Percentiles rank a stretch among this genome's conserved stretches.
phyloP scores from a whole-genome alignment of 1,284 basidiomycete species.

The Marasmius oreades region DNA sequence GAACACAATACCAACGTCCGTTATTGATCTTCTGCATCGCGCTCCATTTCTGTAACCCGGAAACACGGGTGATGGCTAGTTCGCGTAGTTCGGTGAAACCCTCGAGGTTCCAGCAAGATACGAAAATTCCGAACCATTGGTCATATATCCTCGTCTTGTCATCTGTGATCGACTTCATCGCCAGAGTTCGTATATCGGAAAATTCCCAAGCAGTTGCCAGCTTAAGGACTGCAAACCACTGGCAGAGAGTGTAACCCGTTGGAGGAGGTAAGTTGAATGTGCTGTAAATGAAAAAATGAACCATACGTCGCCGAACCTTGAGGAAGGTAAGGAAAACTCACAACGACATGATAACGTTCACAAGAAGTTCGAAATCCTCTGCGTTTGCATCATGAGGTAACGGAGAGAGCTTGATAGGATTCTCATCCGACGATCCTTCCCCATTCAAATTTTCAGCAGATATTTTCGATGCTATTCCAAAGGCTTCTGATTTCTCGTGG shows the following conservation, averaged over 20 bases:
- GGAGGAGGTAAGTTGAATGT: neutral
- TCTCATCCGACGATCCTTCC: neutral
- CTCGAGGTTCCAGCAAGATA: neutral
- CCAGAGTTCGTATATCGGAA: neutral
- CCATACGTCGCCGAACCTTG: no score
- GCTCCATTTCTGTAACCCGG: neutral
- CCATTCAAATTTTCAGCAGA: neutral
- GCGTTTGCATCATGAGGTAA: neutral
- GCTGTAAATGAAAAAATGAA: neutral
- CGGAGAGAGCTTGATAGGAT: neutral
- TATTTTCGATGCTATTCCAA: neutral
- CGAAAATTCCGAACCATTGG: neutral
- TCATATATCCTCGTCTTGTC: neutral
- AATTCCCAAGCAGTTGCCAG: neutral
- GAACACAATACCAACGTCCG: neutral
- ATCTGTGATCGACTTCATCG: neutral
- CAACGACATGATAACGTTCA: neutral
- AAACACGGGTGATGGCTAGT: neutral
- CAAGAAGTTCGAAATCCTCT: neutral
- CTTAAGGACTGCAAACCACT: conserved; percentile 1
- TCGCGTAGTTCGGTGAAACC: neutral
- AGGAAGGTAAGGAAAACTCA: no score
- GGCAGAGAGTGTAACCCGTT: neutral
- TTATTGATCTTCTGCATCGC: neutral
- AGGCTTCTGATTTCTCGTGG: neutral